Evolutionary conservation across 805 yeast genomes (phyloP).

Genomic region (Brettanomyces sp.): DNA sequence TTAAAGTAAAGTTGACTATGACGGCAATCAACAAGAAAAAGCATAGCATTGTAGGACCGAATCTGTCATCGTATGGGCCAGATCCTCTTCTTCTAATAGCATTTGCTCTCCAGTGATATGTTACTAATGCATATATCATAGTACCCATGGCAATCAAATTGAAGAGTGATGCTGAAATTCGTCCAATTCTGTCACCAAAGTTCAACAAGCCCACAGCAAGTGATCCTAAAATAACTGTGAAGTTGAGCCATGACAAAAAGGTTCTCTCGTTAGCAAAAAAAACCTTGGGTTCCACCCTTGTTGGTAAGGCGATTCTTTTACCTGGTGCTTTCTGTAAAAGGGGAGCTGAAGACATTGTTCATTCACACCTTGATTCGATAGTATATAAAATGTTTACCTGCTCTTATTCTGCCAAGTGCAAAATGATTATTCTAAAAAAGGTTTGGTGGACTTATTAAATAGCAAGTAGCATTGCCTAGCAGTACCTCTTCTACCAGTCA

Average conservation of each 20-base stretch:
- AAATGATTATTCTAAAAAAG: too few relatives aligned
- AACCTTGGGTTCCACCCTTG: slow-evolving; percentile 97
- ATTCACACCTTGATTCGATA: neutral
- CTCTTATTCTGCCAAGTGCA: too few relatives aligned
- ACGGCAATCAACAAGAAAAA: slow-evolving; percentile 89
- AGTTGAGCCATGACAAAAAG: slow-evolving; percentile 94
- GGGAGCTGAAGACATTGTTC: neutral
- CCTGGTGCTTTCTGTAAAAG: slow-evolving; percentile 26
- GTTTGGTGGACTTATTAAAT: too few relatives aligned
- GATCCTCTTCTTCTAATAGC: slow-evolving; percentile 96
- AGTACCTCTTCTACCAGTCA: too few relatives aligned
- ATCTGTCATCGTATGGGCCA: slow-evolving; percentile 98
- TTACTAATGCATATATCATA: slow-evolving; percentile 89
- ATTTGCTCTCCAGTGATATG: slow-evolving; percentile 99
- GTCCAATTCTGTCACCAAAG: slow-evolving; percentile 91
- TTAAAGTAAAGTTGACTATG: slow-evolving; percentile 80
- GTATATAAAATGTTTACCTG: too few relatives aligned
- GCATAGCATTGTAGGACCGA: slow-evolving; percentile 97
- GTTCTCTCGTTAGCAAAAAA: slow-evolving; percentile 99
- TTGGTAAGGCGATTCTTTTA: slow-evolving; percentile 94
- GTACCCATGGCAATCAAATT: slow-evolving; percentile 96
- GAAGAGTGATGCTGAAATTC: slow-evolving; percentile 87
- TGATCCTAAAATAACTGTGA: slow-evolving; percentile 96
- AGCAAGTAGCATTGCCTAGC: too few relatives aligned
- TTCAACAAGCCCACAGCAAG: slow-evolving; percentile 91